These are phyloP conservation scores for Cystobasidiopsis lactophilus DNA, from an alignment of 768 basidiomycete genomes.

Conservation along the genomic window DNA sequence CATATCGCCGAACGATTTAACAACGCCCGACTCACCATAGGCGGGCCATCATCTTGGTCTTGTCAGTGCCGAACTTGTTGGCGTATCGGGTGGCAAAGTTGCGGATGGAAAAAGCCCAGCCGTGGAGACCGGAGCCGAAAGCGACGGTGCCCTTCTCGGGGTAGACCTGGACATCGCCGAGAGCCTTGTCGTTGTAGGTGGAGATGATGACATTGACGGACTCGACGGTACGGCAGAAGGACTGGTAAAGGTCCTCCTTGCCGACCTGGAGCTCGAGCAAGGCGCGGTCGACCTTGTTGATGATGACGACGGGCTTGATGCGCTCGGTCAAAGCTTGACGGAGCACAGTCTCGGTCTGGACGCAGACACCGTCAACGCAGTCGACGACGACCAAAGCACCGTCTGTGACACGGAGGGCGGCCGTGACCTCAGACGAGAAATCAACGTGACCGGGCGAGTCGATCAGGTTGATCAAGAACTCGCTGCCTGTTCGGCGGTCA, in stretches of 20 bases:
- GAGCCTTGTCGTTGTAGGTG: constrained; percentile 76
- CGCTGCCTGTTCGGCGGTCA: constrained; percentile 37
- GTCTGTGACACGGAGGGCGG: constrained; percentile 97
- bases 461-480: constrained; percentile 99
- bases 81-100: constrained; percentile 86
- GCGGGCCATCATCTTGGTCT: constrained; percentile 91
- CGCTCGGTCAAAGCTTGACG: constrained; percentile 93
- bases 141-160: constrained; percentile 96
- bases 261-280: constrained; percentile 90
- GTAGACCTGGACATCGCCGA: constrained; percentile 97
- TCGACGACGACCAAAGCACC: constrained; percentile 99
- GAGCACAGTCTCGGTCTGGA: constrained; percentile 97
- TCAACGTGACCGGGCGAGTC: constrained; percentile 99
- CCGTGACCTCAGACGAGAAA: constrained; percentile 99
- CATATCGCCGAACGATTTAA: no score
- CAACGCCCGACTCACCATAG: no score
- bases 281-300: constrained; percentile 99
- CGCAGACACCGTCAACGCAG: constrained; percentile 97
- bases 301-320: constrained; percentile 97
- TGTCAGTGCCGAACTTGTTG: constrained; percentile 97
- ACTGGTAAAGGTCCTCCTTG: constrained; percentile 94
- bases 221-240: constrained; percentile 84
- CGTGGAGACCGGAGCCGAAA: constrained; percentile 97
- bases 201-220: constrained; percentile 96
- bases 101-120: constrained; percentile 97